Conservation (phyloP, 805 yeast genomes). For the Nakazawaea wickerhamii region DNA sequence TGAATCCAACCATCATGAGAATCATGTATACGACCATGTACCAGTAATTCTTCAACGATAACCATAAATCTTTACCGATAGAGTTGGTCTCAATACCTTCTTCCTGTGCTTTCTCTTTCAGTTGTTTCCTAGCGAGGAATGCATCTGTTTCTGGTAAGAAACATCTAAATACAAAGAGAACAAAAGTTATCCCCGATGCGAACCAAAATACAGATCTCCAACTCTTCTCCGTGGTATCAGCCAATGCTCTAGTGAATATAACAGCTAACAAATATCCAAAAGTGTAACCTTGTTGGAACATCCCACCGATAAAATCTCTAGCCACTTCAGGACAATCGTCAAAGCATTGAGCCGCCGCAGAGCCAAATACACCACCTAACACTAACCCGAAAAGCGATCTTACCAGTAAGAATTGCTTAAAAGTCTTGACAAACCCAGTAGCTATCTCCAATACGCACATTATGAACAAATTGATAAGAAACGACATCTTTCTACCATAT, state of each 20-base stretch:
- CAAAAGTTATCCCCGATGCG: conserved; percentile 55
- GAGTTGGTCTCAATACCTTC: conserved; percentile 26
- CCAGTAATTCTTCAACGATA: conserved; percentile 47
- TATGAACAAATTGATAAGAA: conserved; percentile 42
- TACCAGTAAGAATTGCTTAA: conserved; percentile 51
- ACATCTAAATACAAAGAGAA: conserved; percentile 51
- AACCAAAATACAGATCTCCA: conserved; percentile 76
- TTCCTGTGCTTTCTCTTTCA: conserved; percentile 27
- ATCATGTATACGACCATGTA: conserved; percentile 50
- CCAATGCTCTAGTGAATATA: conserved; percentile 57
- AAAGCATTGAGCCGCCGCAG: conserved; percentile 59
- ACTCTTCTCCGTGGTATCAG: conserved; percentile 8
- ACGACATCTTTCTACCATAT: conserved; percentile 67
- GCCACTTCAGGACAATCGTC: conserved; percentile 59
- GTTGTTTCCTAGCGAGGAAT: conserved; percentile 29
- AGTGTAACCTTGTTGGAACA: conserved; percentile 53
- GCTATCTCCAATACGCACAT: conserved; percentile 58
- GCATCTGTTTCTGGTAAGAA: conserved; percentile 56
- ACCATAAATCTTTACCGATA: conserved; percentile 25
- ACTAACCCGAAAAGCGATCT: conserved; percentile 63
- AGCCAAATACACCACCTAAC: conserved; percentile 70
- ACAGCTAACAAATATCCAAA: conserved; percentile 64
- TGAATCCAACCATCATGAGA: conserved; percentile 56
- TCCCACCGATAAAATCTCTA: conserved; percentile 58
- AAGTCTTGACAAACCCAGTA: conserved; percentile 59